Percentiles rank a stretch among this genome's conserved stretches.
phyloP scores from a whole-genome alignment of 805 yeast genomes.

The Pichia manshurica region DNA sequence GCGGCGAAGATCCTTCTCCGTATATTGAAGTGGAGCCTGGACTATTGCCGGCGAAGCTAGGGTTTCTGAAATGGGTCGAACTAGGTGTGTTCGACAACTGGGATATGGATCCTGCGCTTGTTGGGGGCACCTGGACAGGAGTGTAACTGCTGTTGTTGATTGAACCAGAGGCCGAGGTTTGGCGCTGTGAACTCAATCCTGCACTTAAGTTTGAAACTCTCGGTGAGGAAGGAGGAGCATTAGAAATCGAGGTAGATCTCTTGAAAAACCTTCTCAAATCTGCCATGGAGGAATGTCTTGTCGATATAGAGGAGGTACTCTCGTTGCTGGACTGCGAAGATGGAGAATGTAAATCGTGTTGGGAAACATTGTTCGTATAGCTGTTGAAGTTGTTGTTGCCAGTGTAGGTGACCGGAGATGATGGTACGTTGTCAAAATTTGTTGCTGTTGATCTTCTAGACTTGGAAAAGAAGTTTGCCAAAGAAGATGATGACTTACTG shows the following conservation, averaged over 20 bases:
- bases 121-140: conserved; percentile 10
- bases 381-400: background rate
- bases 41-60: conserved; percentile 28
- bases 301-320: conserved; percentile 27
- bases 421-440: conserved; percentile 22
- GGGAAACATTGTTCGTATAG: background rate
- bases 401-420: conserved; percentile 23
- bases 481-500: conserved; percentile 38
- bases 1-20: conserved; percentile 17
- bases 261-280: conserved; percentile 71
- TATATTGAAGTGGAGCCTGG: conserved; percentile 30
- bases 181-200: conserved; percentile 30
- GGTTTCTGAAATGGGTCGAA: conserved; percentile 13
- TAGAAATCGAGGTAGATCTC: conserved; percentile 29
- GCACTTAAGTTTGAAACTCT: conserved; percentile 33
- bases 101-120: conserved; percentile 38
- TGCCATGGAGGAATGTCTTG: conserved; percentile 75
- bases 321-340: conserved; percentile 29
- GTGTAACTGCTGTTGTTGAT: background rate
- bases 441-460: conserved; percentile 36
- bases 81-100: conserved; percentile 33
- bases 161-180: conserved; percentile 1
- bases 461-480: conserved; percentile 46
- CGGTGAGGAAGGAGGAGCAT: conserved; percentile 20
- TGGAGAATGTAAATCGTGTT: conserved; percentile 23